Conservation (phyloP, 192 early-diverging fungal species). For the Linnemannia zychae region DNA sequence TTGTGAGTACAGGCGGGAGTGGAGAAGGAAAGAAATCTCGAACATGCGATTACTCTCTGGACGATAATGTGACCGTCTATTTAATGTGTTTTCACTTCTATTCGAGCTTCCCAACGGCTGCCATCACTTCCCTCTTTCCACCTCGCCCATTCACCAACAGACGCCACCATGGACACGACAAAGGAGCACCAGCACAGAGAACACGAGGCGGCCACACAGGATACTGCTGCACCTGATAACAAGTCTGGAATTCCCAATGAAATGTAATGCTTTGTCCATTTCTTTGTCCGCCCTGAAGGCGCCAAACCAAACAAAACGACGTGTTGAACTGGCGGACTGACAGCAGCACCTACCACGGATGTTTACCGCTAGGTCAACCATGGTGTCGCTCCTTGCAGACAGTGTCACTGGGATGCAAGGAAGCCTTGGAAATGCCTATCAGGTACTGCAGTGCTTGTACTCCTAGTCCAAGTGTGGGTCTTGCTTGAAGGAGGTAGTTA, state of each 20-base stretch:
- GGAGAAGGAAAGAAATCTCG: neutral
- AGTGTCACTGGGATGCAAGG: conserved; percentile 48
- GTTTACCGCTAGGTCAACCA: conserved; percentile 20
- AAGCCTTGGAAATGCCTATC: conserved; percentile 42
- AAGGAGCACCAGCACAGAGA: conserved; percentile 9
- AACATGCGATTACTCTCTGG: neutral
- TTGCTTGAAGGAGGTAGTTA: too few species aligned
- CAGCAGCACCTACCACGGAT: neutral
- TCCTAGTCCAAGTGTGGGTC: neutral
- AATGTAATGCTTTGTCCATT: conserved; percentile 9
- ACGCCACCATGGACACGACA: conserved; percentile 5
- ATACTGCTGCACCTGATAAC: neutral
- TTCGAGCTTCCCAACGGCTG: neutral
- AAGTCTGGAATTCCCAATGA: conserved; percentile 7
- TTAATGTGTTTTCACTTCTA: conserved; percentile 1
- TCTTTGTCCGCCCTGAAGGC: neutral
- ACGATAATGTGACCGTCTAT: neutral
- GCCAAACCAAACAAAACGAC: neutral
- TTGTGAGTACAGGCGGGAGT: neutral
- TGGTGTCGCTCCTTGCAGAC: conserved; percentile 27
- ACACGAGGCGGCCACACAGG: neutral
- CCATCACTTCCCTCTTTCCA: neutral
- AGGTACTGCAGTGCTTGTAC: conserved; percentile 8
- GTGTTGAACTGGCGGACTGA: neutral
- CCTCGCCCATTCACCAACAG: neutral